Percentiles rank a stretch among this genome's conserved stretches.
These are phyloP conservation scores for Trichoderma reesei DNA, from an alignment of 495 filamentous ascomycete species.

Conservation along the genomic window DNA sequence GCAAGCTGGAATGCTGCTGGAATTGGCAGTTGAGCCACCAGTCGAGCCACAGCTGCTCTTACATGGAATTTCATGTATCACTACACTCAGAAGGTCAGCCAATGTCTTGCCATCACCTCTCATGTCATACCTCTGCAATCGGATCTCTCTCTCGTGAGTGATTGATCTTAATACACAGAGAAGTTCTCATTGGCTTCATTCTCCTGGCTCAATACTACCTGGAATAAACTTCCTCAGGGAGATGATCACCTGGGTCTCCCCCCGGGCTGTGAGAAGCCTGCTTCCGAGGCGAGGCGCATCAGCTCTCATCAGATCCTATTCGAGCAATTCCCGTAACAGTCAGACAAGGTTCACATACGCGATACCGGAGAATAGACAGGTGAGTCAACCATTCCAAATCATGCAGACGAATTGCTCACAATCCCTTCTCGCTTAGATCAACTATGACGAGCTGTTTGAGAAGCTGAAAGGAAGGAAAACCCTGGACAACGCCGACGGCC, in stretches of 20 bases:
- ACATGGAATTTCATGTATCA: neutral
- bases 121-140: too few relatives aligned
- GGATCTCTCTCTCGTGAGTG: too few relatives aligned
- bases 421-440: neutral
- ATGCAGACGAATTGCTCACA: neutral
- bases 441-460: neutral
- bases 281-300: neutral
- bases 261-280: neutral
- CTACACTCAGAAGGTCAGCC: neutral
- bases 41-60: neutral
- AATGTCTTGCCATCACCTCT: too few relatives aligned
- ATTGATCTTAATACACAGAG: too few relatives aligned
- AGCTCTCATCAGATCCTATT: neutral
- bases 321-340: neutral
- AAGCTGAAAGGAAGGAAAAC: neutral
- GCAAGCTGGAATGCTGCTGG: too few relatives aligned
- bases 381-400: neutral
- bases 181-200: too few relatives aligned
- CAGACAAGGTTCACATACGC: slow-evolving; percentile 5
- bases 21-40: neutral
- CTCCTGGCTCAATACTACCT: neutral
- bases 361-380: neutral
- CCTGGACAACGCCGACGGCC: neutral
- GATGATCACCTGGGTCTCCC: neutral
- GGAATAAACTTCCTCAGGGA: neutral